Evolutionary conservation across 2,329 filamentous ascomycete species (phyloP).

Genomic region (Aspergillus aculeatus): DNA sequence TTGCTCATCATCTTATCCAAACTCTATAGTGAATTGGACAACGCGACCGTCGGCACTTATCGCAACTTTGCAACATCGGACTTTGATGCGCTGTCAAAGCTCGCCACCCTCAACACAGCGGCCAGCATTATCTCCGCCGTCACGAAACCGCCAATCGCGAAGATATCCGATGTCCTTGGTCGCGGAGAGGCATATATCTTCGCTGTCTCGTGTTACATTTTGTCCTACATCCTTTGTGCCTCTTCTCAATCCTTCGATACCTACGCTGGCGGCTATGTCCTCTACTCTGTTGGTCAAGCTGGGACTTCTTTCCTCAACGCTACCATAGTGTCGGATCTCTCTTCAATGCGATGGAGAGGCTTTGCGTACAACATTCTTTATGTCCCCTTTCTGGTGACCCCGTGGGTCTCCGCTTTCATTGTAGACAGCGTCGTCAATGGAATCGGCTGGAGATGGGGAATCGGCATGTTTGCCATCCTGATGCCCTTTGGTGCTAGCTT

Average conservation of each 20-base stretch:
- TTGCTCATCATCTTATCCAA: background rate
- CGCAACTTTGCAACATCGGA: constrained; percentile 43
- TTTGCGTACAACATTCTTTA: constrained; percentile 42
- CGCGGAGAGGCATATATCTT: constrained; percentile 40
- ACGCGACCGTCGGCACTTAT: constrained; percentile 40
- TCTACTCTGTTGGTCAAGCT: constrained; percentile 40
- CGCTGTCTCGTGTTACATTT: constrained; percentile 35
- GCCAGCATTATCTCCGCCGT: constrained; percentile 41
- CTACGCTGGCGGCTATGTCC: constrained; percentile 39
- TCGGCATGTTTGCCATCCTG: constrained; percentile 46
- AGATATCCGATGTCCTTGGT: constrained; percentile 45
- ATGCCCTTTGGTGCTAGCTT: constrained; percentile 40
- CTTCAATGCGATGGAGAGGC: constrained; percentile 41
- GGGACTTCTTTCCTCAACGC: constrained; percentile 44
- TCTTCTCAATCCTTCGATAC: constrained; percentile 35
- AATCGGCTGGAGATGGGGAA: constrained; percentile 49
- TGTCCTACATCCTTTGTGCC: constrained; percentile 42
- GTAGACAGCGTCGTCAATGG: constrained; percentile 40
- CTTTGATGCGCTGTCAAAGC: constrained; percentile 38
- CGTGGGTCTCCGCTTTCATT: constrained; percentile 44
- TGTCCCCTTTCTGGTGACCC: constrained; percentile 42
- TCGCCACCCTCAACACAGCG: constrained; percentile 38
- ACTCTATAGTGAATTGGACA: constrained; percentile 35
- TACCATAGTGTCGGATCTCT: constrained; percentile 45
- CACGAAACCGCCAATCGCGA: constrained; percentile 44